Conservation (phyloP, 2,329 filamentous ascomycete species). For the Talaromyces albobiverticillius region DNA sequence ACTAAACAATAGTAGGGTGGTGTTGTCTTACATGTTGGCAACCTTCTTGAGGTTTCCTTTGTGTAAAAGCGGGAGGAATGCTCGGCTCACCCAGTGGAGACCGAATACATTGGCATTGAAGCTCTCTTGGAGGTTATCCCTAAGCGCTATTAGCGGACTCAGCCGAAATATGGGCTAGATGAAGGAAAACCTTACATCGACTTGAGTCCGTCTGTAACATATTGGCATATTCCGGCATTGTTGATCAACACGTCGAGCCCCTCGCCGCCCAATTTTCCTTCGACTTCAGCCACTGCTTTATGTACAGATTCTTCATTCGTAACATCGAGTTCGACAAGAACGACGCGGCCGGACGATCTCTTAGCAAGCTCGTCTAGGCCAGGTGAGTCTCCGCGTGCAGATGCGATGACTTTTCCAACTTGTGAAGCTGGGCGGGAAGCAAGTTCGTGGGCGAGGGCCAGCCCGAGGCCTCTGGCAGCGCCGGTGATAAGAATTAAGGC, state of each 20-base stretch:
- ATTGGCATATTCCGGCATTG: slow-evolving; percentile 31
- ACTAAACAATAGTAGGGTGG: no score
- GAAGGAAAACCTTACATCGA: slow-evolving; percentile 27
- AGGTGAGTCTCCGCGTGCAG: slow-evolving; percentile 17
- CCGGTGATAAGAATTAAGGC: slow-evolving; percentile 6
- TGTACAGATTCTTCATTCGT: slow-evolving; percentile 28
- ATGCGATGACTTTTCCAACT: not conserved
- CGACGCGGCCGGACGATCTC: slow-evolving; percentile 26
- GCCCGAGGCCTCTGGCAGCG: slow-evolving; percentile 1
- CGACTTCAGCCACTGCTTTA: slow-evolving; percentile 27
- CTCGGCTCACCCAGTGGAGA: slow-evolving; percentile 34
- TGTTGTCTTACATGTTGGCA: slow-evolving; percentile 42
- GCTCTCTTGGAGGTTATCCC: slow-evolving; percentile 25
- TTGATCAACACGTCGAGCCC: slow-evolving; percentile 44
- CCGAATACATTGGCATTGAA: slow-evolving; percentile 39
- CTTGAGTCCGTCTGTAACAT: not conserved
- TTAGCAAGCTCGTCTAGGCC: slow-evolving; percentile 28
- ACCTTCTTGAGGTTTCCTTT: slow-evolving; percentile 40
- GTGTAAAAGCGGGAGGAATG: slow-evolving; percentile 33
- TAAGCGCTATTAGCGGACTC: no score
- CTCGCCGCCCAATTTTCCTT: slow-evolving; percentile 24
- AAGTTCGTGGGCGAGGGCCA: not conserved
- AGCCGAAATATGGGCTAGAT: no score
- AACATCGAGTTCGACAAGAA: slow-evolving; percentile 34
- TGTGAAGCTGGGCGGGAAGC: not conserved